phyloP scores from a whole-genome alignment of 1,139 yeast species.

The Yamadazyma kanchanaburiensis region DNA sequence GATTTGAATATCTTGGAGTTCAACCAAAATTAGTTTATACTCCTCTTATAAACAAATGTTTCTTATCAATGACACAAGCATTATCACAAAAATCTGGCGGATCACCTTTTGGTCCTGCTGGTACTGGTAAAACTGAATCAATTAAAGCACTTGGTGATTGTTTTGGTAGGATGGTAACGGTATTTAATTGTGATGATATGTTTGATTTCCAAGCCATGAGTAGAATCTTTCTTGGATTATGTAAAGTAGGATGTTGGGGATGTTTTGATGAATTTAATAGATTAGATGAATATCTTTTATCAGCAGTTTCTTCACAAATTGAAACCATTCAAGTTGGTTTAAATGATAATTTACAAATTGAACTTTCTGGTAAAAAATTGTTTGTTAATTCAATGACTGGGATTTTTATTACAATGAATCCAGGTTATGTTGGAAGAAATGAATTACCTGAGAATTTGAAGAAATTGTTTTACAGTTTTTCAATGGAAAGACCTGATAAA shows the following conservation, averaged over 20 bases:
- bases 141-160: conserved; percentile 80
- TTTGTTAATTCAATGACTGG: conserved; percentile 57
- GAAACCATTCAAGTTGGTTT: conserved; percentile 66
- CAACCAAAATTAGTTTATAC: conserved; percentile 77
- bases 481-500: conserved; percentile 74
- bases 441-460: conserved; percentile 83
- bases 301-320: conserved; percentile 84
- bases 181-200: conserved; percentile 87
- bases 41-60: conserved; percentile 65
- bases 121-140: conserved; percentile 95
- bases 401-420: conserved; percentile 88
- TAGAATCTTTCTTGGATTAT: conserved; percentile 75
- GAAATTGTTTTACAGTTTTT: conserved; percentile 70
- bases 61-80: conserved; percentile 71
- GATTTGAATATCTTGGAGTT: conserved; percentile 80
- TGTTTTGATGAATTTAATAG: conserved; percentile 96
- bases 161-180: conserved; percentile 78
- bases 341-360: conserved; percentile 24
- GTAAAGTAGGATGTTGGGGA: conserved; percentile 90
- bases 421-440: conserved; percentile 82
- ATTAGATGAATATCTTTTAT: conserved; percentile 63
- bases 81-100: conserved; percentile 78
- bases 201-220: conserved; percentile 83
- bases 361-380: conserved; percentile 46
- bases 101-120: conserved; percentile 95